phyloP scores from a whole-genome alignment of 2,329 filamentous ascomycete species.

The Anisogramma anomala region DNA sequence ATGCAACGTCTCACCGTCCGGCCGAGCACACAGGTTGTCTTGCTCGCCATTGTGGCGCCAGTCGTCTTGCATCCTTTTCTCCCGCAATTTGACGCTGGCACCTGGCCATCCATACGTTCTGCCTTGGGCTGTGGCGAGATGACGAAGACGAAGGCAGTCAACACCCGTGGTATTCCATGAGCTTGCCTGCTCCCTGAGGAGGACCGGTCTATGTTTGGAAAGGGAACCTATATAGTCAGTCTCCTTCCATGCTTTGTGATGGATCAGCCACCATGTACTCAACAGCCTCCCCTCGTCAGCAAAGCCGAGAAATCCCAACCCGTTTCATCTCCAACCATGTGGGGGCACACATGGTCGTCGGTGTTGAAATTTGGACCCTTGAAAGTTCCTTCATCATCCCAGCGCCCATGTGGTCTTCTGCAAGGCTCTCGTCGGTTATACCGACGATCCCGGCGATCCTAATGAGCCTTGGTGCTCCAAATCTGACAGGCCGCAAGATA shows the following conservation, averaged over 20 bases:
- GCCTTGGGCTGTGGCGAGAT: constrained; percentile 1
- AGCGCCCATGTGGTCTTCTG: constrained; percentile 11
- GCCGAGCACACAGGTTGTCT: not conserved
- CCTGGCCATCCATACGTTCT: no score
- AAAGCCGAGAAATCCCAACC: no score
- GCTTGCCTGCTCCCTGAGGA: no score
- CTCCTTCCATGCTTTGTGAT: no score
- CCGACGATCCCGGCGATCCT: constrained; percentile 5
- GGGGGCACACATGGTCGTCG: not conserved
- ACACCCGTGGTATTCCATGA: not conserved
- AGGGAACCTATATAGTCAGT: no score
- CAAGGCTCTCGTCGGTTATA: constrained; percentile 11
- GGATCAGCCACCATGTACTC: no score
- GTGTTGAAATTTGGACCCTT: constrained; percentile 6
- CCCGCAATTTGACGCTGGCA: not conserved
- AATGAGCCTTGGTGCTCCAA: constrained; percentile 3
- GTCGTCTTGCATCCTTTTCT: not conserved
- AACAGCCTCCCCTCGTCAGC: no score
- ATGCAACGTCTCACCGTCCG: constrained; percentile 4
- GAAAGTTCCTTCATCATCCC: constrained; percentile 7
- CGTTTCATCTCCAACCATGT: no score
- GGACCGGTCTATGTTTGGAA: no score
- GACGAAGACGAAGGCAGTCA: not conserved
- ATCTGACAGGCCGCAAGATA: constrained; percentile 5
- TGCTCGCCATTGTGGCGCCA: constrained; percentile 2